phyloP scores from a whole-genome alignment of 257 asterid genomes.

The Solanum pimpinellifolium region DNA sequence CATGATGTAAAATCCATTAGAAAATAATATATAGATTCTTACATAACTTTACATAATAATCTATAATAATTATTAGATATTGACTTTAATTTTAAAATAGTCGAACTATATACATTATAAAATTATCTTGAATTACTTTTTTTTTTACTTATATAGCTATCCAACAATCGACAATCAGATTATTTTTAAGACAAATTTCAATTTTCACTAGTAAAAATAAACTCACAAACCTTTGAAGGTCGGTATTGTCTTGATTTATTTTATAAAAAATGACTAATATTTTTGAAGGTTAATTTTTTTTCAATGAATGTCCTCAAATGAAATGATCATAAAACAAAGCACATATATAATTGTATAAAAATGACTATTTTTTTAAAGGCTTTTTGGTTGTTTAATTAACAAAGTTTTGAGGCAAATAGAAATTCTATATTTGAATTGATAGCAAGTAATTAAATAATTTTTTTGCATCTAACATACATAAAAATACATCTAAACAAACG shows the following conservation, averaged over 20 bases:
- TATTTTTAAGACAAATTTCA: not conserved
- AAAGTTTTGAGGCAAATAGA: not conserved
- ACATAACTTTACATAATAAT: too few species aligned
- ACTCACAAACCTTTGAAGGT: not conserved
- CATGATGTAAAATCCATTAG: not conserved
- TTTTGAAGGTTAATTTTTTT: not conserved
- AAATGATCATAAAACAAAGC: not conserved
- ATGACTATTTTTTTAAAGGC: not conserved
- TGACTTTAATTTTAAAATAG: not conserved
- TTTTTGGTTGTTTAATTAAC: not conserved
- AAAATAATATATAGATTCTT: not conserved
- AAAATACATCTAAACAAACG: not conserved
- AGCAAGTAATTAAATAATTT: not conserved
- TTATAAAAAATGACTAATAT: too few species aligned
- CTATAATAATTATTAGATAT: not conserved
- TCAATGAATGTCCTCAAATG: not conserved
- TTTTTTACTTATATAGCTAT: not conserved
- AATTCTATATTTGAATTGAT: not conserved
- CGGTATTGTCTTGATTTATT: not conserved
- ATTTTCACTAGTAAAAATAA: not conserved
- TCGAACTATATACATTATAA: not conserved
- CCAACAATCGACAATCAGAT: too few species aligned
- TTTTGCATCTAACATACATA: not conserved
- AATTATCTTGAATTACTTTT: not conserved
- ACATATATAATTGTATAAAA: not conserved